Base-by-base conservation (phyloP, 2,329 filamentous ascomycete genomes). In the Ophiostoma piceae region DNA sequence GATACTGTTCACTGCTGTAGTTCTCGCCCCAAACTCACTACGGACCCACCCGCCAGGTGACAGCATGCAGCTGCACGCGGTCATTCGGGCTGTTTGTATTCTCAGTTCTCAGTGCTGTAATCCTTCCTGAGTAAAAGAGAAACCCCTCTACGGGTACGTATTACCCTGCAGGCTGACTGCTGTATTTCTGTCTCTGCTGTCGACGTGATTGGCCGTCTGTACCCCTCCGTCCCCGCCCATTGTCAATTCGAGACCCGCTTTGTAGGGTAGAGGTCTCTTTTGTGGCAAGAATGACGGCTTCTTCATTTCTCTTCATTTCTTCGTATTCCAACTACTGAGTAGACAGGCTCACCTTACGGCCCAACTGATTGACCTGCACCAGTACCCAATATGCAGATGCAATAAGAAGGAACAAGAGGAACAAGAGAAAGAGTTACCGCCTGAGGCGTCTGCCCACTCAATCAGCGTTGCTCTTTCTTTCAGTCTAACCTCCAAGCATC, bases 211-310 rank as follows among this genome's bases (percentile, higher is more conserved):
- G 51, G 12, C 41, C 43, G 54, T n/a, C 35, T 19, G 22, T 12
- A 68, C 67, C 71, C 70, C 64, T 69, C 43, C 26, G 41, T 51
- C 68, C 71, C 69, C 69, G 62, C 69, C 26, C 71, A 71, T 71
- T 70, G 68, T 72, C 70, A 69, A 71, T 72, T 57, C 54, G 32
- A 51, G 66, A 39, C 67, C 70, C 71, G 67, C 71, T 72, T 71
- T 72, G 26, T 29, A 29, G 26, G 2, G 26, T 71, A 37, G 19
- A 67, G 60, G 32, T 67, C 62, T 68, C 29, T 64, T 8, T 9
- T 57, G 41, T 43, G 43, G 43, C 43, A 47, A 47, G 19, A 47
- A 47, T 47, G 43, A 47, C 43, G 16, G 43, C 19, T 35, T 35
- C 35, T 35, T 35, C 35, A 8, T 35, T 35, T 35, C 35, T 60